Conservation (phyloP, 2,329 filamentous ascomycete species). For the Diaporthe ampelina region DNA sequence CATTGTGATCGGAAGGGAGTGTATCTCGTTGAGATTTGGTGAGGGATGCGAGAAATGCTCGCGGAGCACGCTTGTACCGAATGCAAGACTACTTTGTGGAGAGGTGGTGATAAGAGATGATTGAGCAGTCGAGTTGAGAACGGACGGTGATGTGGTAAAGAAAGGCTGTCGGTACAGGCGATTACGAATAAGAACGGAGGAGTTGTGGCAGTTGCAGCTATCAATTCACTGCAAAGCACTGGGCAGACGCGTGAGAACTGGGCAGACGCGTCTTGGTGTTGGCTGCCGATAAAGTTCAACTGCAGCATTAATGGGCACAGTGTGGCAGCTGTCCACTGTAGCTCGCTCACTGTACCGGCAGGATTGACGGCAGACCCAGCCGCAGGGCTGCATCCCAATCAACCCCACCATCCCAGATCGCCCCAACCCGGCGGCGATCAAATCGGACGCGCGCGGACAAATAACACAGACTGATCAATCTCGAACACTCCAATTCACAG, state of each 20-base stretch:
- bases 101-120: neutral
- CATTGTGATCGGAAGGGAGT: neutral
- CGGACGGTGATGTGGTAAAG: neutral
- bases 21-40: neutral
- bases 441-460: conserved; percentile 17
- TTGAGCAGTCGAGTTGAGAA: neutral
- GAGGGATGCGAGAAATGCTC: neutral
- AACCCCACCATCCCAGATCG: conserved; percentile 12
- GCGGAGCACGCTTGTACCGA: neutral
- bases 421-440: conserved; percentile 24
- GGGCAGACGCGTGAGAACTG: neutral
- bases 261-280: conserved; percentile 5
- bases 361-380: conserved; percentile 9
- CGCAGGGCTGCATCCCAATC: conserved; percentile 26
- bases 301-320: neutral
- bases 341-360: conserved; percentile 1
- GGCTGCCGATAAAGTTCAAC: neutral
- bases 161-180: no score
- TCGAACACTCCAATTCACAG: neutral
- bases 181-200: neutral
- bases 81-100: neutral
- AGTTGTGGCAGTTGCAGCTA: neutral
- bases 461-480: neutral
- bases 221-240: neutral
- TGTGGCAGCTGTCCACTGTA: neutral